Evolutionary conservation across 169 alveolate species (phyloP).

Genomic region (Pseudocohnilembus persalinus): DNA sequence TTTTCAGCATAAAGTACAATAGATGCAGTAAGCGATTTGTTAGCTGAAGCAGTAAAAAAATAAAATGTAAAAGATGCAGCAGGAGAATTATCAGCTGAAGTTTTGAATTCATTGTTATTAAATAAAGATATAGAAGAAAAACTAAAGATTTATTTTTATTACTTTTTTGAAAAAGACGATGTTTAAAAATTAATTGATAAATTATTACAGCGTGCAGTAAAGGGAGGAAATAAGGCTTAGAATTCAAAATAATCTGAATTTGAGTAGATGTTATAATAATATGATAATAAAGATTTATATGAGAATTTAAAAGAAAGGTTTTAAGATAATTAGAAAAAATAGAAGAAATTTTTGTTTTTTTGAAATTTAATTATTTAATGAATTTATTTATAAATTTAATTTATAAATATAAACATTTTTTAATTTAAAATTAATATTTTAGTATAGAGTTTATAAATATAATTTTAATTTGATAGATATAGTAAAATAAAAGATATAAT

Average conservation of each 20-base stretch:
- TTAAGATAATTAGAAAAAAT: too few relatives aligned
- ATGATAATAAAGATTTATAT: not conserved
- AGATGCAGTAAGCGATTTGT: slow-evolving; percentile 29
- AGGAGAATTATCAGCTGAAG: slow-evolving; percentile 7
- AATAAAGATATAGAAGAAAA: slow-evolving; percentile 36
- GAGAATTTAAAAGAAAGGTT: not conserved
- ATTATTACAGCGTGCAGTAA: not conserved
- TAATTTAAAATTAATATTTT: too few relatives aligned
- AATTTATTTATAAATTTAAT: too few relatives aligned
- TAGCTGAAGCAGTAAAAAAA: slow-evolving; percentile 25
- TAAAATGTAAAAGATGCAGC: slow-evolving; percentile 15
- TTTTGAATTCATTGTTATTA: slow-evolving; percentile 28
- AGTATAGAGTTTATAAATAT: too few relatives aligned
- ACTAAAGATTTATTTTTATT: slow-evolving; percentile 25
- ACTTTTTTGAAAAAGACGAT: slow-evolving; percentile 23
- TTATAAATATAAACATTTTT: too few relatives aligned
- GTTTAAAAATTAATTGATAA: not conserved
- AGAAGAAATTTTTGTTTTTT: not conserved
- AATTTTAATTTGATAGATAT: too few relatives aligned
- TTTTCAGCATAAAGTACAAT: slow-evolving; percentile 22
- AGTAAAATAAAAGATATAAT: too few relatives aligned
- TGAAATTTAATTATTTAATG: not conserved
- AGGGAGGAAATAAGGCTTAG: not conserved
- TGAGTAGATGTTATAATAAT: not conserved
- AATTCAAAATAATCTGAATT: not conserved